Evolutionary conservation across 2,329 filamentous ascomycete species (phyloP), one percentile per base, ranked within the genome.

Genomic region (Orbilia oligospora): DNA sequence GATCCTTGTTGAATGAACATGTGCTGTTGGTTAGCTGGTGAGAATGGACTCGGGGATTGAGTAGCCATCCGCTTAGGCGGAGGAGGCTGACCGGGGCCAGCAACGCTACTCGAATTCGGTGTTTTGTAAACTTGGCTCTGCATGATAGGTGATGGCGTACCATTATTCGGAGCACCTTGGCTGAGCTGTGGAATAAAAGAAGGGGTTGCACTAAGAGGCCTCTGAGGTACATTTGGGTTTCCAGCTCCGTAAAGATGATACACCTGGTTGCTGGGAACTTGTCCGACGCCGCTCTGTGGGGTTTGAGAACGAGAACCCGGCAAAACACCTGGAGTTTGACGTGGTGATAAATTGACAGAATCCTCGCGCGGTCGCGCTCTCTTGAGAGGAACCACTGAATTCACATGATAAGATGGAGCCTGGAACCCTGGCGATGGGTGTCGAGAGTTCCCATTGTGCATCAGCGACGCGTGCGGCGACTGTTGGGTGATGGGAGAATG

Each of bases 131-230:
- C 87, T 82, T 97, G 94, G 83, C 91, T 94, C 79, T 90, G 90
- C 90, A 97, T 94, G 80, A 97, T 95, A 30, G 96, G 96, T 5
- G 96, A 98, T 10, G 95, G 95, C 46, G 93, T 97, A 79, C 93
- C 92, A 84, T 94, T 96, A 64, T 90, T 88, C 2, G 93, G 94
- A 65, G 91, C 91, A 82, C 92, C 91, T 81, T 92, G 90, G 83
- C 93, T 92, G 70, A 97, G 88, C 85, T 97, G 94, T 80, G 93
- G 90, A 83, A 77, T 77, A 46, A 71, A 77, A 33, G 72, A 76
- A 46, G 73, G 73, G 16, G 73, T 95, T 97, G 71, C 75, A 49
- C 61, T 80, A 38, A 76, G 81, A 80, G 63, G 80, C 70, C 46
- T 80, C 71, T 71, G 81, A 51, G 70, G 81, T 71, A 90, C 90